Evolutionary conservation across 31 red algal genomes (phyloP), one percentile per base, ranked within the genome.

Genomic region (Pterothamnion heteromorphum): DNA sequence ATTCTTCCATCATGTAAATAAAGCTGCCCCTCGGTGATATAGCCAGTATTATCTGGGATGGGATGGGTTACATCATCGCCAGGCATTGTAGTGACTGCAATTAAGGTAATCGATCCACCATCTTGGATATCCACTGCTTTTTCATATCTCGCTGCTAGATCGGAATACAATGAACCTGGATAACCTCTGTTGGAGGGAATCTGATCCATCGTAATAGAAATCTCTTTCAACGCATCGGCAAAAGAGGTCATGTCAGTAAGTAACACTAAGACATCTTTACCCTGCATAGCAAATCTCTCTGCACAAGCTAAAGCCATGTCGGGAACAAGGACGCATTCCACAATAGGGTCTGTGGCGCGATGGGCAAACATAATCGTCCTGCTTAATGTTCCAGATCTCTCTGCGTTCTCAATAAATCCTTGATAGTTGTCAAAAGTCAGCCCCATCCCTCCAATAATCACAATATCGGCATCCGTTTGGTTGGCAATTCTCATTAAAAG

Each of bases 21-120:
- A 78, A 98, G 97, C 91, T 98, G 97, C 36, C 97, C 97, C 92
- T 98, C 97, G 0, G 97, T 98, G 84, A 98, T 98, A 92, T 98
- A 98, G 30, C 97, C 97, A 43, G 97, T 97, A 3, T 97, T 94
- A 94, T 97, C 97, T 20, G 97, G 97, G 80, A 98, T 97, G 2
- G 95, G 97, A 93, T 98, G 95, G 0, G 97, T 98, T 36, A 98
- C 97, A 92, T 98, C 97, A 80, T 96, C 97, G 89, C 97, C 97
- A 43, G 95, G 97, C 97, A 98, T 98, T 27, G 97, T 95, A n/a
- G 97, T 83, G 76, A 98, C 96, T 28, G 97, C 95, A 31, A 98
- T 86, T 92, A 95, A 94, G 41, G 95, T 96, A 71, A 98, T 97
- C 32, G 95, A 97, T 44, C 95, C 97, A 1, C 92, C 90, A 81